Evolutionary conservation across 768 basidiomycete species (phyloP).

Genomic region (Boletus coccyginus): DNA sequence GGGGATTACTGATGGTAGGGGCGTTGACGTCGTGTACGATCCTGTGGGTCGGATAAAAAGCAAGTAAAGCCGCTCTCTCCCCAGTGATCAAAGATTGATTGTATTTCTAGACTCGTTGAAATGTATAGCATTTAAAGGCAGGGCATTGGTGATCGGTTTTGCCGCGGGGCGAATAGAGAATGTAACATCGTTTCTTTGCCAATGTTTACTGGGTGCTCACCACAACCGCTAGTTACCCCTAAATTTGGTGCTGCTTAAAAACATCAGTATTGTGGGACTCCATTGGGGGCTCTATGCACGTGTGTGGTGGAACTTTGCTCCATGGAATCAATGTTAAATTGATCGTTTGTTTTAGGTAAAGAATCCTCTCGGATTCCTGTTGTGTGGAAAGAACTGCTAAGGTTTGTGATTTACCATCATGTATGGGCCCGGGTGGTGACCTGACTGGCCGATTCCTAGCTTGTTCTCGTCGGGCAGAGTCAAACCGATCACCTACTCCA

Average conservation of each 20-base stretch:
- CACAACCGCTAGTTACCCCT: constrained; percentile 63
- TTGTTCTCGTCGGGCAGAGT: constrained; percentile 65
- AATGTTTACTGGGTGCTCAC: constrained; percentile 2
- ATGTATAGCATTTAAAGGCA: constrained; percentile 93
- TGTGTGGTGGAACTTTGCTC: constrained; percentile 34
- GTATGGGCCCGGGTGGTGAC: not conserved
- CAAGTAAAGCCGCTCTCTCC: constrained; percentile 19
- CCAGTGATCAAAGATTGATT: not conserved
- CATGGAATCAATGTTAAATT: not conserved
- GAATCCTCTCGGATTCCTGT: constrained; percentile 61
- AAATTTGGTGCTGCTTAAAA: constrained; percentile 81
- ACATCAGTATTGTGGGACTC: constrained; percentile 78
- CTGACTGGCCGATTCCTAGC: constrained; percentile 34
- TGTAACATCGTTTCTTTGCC: not conserved
- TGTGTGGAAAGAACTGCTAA: constrained; percentile 73
- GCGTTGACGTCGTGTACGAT: constrained; percentile 85
- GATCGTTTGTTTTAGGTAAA: constrained; percentile 41
- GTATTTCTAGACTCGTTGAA: constrained; percentile 68
- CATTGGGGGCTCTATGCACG: constrained; percentile 83
- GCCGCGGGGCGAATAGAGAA: constrained; percentile 25
- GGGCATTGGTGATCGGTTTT: constrained; percentile 88
- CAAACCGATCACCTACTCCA: constrained; percentile 67
- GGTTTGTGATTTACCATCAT: constrained; percentile 36
- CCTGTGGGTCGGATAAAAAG: constrained; percentile 80
- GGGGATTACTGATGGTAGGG: constrained; percentile 76